Percentiles rank a stretch among this genome's conserved stretches.
Conservation (phyloP, 768 basidiomycete species). For the Amanita rubescens region DNA sequence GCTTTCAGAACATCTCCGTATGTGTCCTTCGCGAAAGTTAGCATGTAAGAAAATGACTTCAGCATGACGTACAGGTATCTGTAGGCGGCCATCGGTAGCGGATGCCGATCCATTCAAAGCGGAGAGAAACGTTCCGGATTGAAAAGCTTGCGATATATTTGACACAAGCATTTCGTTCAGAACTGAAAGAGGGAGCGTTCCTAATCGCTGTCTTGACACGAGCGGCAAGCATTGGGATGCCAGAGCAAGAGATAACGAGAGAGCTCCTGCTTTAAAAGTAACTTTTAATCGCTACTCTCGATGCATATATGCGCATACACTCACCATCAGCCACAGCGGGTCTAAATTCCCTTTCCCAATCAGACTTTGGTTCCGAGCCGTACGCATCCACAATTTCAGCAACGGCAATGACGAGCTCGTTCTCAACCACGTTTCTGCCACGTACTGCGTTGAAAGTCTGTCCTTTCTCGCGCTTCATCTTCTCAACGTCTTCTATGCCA, state of each 20-base stretch:
- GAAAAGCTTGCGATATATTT: conserved; percentile 49
- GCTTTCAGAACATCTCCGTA: conserved; percentile 19
- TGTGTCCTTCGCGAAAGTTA: conserved; percentile 13
- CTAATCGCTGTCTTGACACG: conserved; percentile 46
- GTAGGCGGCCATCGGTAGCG: conserved; percentile 20
- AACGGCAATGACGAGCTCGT: conserved; percentile 59
- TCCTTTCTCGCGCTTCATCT: conserved; percentile 17
- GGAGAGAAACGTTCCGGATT: conserved; percentile 47
- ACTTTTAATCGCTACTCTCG: not conserved
- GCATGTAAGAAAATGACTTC: not conserved
- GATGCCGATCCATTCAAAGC: conserved; percentile 5
- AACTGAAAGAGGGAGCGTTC: conserved; percentile 51
- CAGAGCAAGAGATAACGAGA: conserved; percentile 46
- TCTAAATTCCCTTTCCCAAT: conserved; percentile 67
- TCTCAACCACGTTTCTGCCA: conserved; percentile 43
- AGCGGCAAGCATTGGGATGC: conserved; percentile 55
- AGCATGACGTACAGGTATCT: conserved; percentile 22
- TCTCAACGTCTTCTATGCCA: conserved; percentile 51
- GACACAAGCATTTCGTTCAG: conserved; percentile 28
- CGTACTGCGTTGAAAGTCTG: conserved; percentile 19
- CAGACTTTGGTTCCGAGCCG: conserved; percentile 18
- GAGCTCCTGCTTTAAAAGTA: conserved; percentile 29
- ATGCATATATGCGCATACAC: not conserved
- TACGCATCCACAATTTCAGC: conserved; percentile 63
- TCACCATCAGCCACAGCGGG: conserved; percentile 25